Base-by-base conservation (phyloP, 1,139 yeast species). In the Zygoascus sp. region DNA sequence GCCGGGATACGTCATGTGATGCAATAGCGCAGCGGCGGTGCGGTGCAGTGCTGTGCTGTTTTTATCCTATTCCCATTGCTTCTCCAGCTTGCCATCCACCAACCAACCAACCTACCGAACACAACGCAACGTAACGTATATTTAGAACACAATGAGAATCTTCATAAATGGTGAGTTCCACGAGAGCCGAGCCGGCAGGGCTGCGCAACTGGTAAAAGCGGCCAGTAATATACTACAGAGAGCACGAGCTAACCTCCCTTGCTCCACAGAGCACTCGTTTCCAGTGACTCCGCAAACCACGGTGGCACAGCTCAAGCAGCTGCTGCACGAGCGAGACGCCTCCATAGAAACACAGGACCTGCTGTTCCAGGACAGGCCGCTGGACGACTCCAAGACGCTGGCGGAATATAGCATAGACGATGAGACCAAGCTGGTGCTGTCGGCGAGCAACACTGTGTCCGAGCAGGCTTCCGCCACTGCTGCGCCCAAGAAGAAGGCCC, bases 371-470 rank as follows among this genome's bases (percentile, higher is more conserved):
- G 88, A 89, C 74, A 80, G 81, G 72, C 86, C 81, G 67, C 74
- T 83, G 65, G 87, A 81, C 68, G 89, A 83, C 65, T 83, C 85
- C 61, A 80, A 87, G 77, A 81, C 89, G 57, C 73, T 83, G 62
- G 79, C 83, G 55, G 90, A 83, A 72, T 82, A 81, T 80, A 78
- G 80, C 77, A 83, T 84, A 65, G 85, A 80, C 69, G 81, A 83
- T 73, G 86, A 81, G 71, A 80, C 89, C 52, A 81, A 87, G 54
- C 69, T 83, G 40, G 32, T 32, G 22, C 17, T 34, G 32, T 42
- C 38, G 13, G 22, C 45, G 28, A 20, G 40, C 25, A 34, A 25
- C 19, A 38, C 45, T 19, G 44, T 45, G 25, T 36, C 51, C 25
- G 45, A 54, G 13, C 48, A 45, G 38, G 50, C 56, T 35, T 48